phyloP scores from a whole-genome alignment of 140 eudicot species.

The Oenanthe javanica region DNA sequence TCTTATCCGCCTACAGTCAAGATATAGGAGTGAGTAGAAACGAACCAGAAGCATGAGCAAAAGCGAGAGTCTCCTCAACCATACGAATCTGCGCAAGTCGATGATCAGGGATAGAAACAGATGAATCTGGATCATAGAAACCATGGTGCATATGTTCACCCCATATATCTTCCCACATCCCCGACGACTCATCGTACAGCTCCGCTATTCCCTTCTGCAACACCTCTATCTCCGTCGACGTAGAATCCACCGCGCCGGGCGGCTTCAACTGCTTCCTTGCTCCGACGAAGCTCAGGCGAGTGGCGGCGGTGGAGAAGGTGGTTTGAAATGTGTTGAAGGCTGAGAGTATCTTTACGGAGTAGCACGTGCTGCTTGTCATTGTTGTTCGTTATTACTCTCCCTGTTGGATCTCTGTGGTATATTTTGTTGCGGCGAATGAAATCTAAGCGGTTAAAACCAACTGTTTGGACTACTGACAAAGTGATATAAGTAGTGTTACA shows the following conservation, averaged over 20 bases:
- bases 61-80: conserved; percentile 71
- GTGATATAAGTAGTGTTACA: no score
- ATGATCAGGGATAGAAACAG: conserved; percentile 52
- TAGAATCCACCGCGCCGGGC: neutral
- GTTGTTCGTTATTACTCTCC: no score
- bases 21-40: neutral
- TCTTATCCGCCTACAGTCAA: neutral
- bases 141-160: conserved; percentile 99
- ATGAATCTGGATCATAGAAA: conserved; percentile 46
- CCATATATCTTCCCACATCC: conserved; percentile 92
- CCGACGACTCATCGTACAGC: conserved; percentile 82
- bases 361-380: conserved; percentile 1
- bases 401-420: no score
- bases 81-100: conserved; percentile 86
- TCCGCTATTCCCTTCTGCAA: conserved; percentile 80
- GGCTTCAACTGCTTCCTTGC: neutral
- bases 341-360: neutral
- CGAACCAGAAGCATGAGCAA: conserved; percentile 66
- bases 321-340: neutral
- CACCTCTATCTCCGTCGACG: conserved; percentile 16
- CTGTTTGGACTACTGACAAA: no score
- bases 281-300: neutral
- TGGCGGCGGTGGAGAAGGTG: conserved; percentile 3
- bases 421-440: no score
- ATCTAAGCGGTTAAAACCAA: no score